Conservation (phyloP, 495 filamentous ascomycete species). For the Penicillium maclennaniae region DNA sequence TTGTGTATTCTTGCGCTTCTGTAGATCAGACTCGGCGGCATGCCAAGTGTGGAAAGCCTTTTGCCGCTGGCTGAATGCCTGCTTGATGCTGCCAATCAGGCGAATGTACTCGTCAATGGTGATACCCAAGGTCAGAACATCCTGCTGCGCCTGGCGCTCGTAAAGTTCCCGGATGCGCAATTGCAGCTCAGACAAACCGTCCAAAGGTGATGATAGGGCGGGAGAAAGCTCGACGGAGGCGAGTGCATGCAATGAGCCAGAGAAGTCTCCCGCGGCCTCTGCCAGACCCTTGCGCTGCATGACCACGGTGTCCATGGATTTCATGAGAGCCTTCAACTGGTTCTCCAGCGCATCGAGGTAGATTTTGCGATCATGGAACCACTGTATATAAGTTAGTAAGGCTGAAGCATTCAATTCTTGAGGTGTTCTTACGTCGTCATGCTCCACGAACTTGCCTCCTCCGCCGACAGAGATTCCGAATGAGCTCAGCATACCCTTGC, state of each 20-base stretch:
- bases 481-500: conserved; percentile 86
- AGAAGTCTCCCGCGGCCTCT: conserved; percentile 91
- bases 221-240: conserved; percentile 85
- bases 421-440: conserved; percentile 75
- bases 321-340: conserved; percentile 89
- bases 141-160: conserved; percentile 94
- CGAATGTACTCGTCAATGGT: conserved; percentile 98
- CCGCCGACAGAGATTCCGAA: conserved; percentile 73
- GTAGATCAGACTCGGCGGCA: conserved; percentile 77
- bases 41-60: conserved; percentile 95
- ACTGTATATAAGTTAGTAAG: conserved; percentile 46
- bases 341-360: conserved; percentile 94
- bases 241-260: conserved; percentile 81
- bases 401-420: not conserved
- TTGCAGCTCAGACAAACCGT: conserved; percentile 87
- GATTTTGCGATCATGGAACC: conserved; percentile 94
- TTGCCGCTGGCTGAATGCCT: conserved; percentile 85
- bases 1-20: conserved; percentile 78
- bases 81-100: conserved; percentile 88
- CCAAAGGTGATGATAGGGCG: conserved; percentile 81
- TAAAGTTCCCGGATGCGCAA: conserved; percentile 91
- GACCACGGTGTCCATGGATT: conserved; percentile 89
- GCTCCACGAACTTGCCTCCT: conserved; percentile 88
- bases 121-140: conserved; percentile 92
- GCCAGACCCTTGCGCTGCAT: conserved; percentile 86